Percentiles rank a stretch among this genome's conserved stretches.
Evolutionary conservation across 495 filamentous ascomycete species (phyloP).

Genomic region (Neurospora terricola): DNA sequence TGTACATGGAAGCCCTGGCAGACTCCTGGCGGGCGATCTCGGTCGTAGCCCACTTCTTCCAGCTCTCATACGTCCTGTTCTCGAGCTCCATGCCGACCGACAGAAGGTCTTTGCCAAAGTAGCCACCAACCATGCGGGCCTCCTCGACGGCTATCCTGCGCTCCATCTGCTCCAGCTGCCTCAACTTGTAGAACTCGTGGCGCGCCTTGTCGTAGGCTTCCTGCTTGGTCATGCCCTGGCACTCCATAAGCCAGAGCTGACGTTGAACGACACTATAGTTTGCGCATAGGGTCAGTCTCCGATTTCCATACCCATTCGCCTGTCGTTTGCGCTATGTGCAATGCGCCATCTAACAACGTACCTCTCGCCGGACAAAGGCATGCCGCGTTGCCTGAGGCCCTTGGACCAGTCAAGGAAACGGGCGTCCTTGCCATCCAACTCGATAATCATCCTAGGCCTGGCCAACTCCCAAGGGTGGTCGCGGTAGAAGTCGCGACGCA

Average conservation of each 20-base stretch:
- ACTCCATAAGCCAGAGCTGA: slow-evolving; percentile 73
- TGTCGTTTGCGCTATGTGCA: not conserved
- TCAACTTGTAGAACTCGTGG: slow-evolving; percentile 79
- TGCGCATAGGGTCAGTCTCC: not conserved
- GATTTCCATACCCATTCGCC: not conserved
- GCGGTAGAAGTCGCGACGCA: slow-evolving; percentile 71
- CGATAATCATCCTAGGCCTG: slow-evolving; percentile 72
- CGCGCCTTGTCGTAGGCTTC: slow-evolving; percentile 81
- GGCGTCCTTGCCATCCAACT: slow-evolving; percentile 75
- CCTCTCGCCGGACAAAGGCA: slow-evolving; percentile 79
- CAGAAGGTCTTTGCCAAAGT: slow-evolving; percentile 65
- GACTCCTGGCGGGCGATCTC: slow-evolving; percentile 32
- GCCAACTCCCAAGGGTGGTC: slow-evolving; percentile 98
- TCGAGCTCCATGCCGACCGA: slow-evolving; percentile 78
- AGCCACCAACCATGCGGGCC: slow-evolving; percentile 71
- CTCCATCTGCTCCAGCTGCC: slow-evolving; percentile 74
- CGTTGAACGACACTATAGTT: slow-evolving; percentile 76
- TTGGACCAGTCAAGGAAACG: slow-evolving; percentile 68
- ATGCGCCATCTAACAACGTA: slow-evolving; percentile 23
- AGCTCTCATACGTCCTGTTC: slow-evolving; percentile 62
- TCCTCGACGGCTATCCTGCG: slow-evolving; percentile 80
- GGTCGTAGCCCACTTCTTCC: slow-evolving; percentile 69
- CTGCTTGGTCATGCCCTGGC: slow-evolving; percentile 47
- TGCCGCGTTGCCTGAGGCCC: slow-evolving; percentile 63
- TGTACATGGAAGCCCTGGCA: slow-evolving; percentile 38